These are phyloP conservation scores for Sedum album DNA, from an alignment of 164 flowering plant genomes.

Conservation along the genomic window DNA sequence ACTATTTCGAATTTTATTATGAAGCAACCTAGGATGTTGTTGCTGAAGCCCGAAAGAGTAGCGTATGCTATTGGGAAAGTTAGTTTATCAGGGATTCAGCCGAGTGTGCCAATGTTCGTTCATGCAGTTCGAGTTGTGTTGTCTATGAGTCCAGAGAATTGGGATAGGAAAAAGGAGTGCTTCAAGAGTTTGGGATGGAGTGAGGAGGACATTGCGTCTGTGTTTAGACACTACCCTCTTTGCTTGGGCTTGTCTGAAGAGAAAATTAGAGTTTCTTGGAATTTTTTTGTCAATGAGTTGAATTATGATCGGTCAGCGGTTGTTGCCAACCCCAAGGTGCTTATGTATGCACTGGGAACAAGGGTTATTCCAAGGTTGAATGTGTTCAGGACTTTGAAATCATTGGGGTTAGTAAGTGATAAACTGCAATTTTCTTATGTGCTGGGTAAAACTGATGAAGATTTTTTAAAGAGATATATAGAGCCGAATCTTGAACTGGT, in stretches of 20 bases:
- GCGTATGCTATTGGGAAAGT: not conserved
- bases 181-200: constrained; percentile 4
- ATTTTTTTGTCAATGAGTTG: not conserved
- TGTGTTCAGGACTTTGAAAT: not conserved
- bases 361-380: not conserved
- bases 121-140: not conserved
- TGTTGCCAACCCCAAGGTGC: not conserved
- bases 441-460: not conserved
- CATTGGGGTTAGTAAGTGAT: not conserved
- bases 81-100: not conserved
- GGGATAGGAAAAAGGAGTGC: constrained; percentile 1
- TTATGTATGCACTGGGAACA: constrained; percentile 1
- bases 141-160: not conserved
- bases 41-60: constrained; percentile 2
- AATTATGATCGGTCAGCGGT: not conserved
- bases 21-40: not conserved
- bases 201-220: not conserved
- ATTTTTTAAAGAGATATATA: not conserved
- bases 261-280: not conserved
- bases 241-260: not conserved
- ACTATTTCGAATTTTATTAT: not conserved
- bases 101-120: not conserved
- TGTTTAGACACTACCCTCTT: not conserved
- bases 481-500: not conserved
- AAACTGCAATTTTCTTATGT: not conserved